Conservation (phyloP, 805 yeast species). For the Candida ipomoeae region DNA sequence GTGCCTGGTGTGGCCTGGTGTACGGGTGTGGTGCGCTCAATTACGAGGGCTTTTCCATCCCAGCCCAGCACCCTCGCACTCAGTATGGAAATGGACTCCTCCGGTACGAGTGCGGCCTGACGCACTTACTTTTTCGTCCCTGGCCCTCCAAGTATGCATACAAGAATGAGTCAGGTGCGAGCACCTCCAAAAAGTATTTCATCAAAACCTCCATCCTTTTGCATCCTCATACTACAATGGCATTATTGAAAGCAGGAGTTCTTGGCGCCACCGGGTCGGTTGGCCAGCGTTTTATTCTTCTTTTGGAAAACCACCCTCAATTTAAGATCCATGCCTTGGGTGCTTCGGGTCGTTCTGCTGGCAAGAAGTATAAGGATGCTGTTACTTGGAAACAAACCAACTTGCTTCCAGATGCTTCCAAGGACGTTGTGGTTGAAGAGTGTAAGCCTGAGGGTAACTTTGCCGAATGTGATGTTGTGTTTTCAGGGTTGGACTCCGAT, state of each 20-base stretch:
- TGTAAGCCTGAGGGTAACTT: conserved; percentile 71
- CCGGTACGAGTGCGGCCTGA: background rate
- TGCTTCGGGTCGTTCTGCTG: conserved; percentile 92
- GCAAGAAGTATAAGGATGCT: conserved; percentile 79
- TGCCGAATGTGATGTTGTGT: conserved; percentile 87
- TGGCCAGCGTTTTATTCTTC: conserved; percentile 89
- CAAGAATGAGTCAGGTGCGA: conserved; percentile 3
- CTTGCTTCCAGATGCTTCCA: conserved; percentile 66
- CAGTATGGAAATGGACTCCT: background rate
- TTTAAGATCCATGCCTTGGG: conserved; percentile 83
- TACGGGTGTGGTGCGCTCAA: too few species aligned
- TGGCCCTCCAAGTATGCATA: background rate
- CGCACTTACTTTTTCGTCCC: background rate
- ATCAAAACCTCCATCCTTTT: background rate
- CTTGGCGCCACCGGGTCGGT: conserved; percentile 98
- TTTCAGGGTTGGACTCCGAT: conserved; percentile 91
- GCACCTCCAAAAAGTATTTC: background rate
- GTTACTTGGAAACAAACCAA: conserved; percentile 93
- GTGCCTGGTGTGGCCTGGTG: too few species aligned
- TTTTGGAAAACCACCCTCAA: conserved; percentile 83
- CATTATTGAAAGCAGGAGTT: conserved; percentile 67
- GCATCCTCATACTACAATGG: conserved; percentile 17
- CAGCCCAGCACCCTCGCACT: background rate
- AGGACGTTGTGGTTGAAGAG: conserved; percentile 62
- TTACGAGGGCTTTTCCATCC: too few species aligned